Evolutionary conservation across 371 early-diverging fungal genomes (phyloP).

Genomic region (Basidiobolus meristosporus): DNA sequence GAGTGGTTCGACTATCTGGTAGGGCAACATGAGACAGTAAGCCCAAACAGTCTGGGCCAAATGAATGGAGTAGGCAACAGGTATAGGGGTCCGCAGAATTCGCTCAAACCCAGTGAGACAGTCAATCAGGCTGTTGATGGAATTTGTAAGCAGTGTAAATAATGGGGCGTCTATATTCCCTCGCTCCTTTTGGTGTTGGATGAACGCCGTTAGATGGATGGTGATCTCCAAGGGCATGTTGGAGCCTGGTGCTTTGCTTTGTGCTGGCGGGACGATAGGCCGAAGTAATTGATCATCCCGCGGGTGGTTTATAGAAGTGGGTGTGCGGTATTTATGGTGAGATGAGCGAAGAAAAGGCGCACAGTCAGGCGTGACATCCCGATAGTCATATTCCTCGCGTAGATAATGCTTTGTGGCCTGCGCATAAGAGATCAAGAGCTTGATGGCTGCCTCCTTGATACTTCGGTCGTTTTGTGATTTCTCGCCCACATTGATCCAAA

Average conservation of each 20-base stretch:
- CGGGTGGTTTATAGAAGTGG: constrained; percentile 1
- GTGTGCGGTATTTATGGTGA: constrained; percentile 1
- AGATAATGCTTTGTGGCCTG: constrained; percentile 52
- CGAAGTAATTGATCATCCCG: neutral
- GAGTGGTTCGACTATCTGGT: constrained; percentile 26
- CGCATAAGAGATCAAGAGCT: constrained; percentile 44
- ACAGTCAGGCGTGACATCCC: constrained; percentile 10
- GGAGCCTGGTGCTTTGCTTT: constrained; percentile 10
- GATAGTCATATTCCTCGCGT: constrained; percentile 25
- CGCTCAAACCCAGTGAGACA: constrained; percentile 44
- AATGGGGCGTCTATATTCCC: constrained; percentile 9
- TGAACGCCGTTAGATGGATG: constrained; percentile 16
- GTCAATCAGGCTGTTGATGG: constrained; percentile 14
- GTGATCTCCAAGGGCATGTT: constrained; percentile 22
- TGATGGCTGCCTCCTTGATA: constrained; percentile 36
- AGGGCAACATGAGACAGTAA: constrained; percentile 46
- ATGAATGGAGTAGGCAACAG: constrained; percentile 64
- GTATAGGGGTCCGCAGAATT: constrained; percentile 61
- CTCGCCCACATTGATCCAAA: constrained; percentile 21
- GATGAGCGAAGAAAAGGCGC: neutral
- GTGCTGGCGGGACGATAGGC: constrained; percentile 4
- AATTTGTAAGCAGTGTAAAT: constrained; percentile 10
- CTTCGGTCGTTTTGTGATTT: constrained; percentile 12
- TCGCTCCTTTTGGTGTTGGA: constrained; percentile 8
- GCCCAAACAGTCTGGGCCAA: constrained; percentile 45